A percentile compares a stretch with the other conserved stretches of the same genome.
phyloP scores from a whole-genome alignment of 129 eudicot genomes.

The Centella asiatica region DNA sequence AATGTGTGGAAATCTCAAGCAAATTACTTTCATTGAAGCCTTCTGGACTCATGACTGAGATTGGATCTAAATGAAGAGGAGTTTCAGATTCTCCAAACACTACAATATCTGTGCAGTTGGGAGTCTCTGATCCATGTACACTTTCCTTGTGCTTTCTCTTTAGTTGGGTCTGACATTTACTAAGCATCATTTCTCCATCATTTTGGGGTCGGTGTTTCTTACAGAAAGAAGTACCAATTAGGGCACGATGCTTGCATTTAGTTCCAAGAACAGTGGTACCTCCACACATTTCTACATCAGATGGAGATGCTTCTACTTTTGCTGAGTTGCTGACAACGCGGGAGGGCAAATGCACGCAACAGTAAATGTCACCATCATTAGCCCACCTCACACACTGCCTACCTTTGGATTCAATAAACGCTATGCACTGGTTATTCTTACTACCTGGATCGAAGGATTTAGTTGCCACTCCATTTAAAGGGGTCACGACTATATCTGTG shows the following conservation, averaged over 20 bases:
- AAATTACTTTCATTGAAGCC: constrained; percentile 20
- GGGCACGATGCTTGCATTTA: constrained; percentile 85
- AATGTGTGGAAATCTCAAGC: constrained; percentile 24
- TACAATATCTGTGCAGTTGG: constrained; percentile 46
- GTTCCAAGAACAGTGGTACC: constrained; percentile 95
- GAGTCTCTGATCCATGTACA: constrained; percentile 15
- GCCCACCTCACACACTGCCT: constrained; percentile 96
- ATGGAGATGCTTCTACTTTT: constrained; percentile 39
- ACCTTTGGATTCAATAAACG: constrained; percentile 91
- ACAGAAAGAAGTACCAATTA: constrained; percentile 66
- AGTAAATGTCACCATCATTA: constrained; percentile 83
- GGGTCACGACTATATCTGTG: constrained; percentile 33
- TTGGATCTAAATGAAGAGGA: constrained; percentile 26
- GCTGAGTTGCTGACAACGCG: constrained; percentile 38
- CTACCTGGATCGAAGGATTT: constrained; percentile 24
- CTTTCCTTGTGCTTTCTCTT: constrained; percentile 57
- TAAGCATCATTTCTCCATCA: constrained; percentile 23
- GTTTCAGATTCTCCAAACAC: constrained; percentile 26
- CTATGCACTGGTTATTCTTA: constrained; percentile 63
- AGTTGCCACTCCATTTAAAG: constrained; percentile 20
- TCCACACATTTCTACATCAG: constrained; percentile 69
- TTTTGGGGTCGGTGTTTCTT: constrained; percentile 70
- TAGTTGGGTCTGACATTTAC: constrained; percentile 38
- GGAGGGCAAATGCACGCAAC: constrained; percentile 83
- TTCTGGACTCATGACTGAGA: constrained; percentile 9